Conservation (phyloP, 2,329 filamentous ascomycete genomes). For the Botrytis medusae region DNA sequence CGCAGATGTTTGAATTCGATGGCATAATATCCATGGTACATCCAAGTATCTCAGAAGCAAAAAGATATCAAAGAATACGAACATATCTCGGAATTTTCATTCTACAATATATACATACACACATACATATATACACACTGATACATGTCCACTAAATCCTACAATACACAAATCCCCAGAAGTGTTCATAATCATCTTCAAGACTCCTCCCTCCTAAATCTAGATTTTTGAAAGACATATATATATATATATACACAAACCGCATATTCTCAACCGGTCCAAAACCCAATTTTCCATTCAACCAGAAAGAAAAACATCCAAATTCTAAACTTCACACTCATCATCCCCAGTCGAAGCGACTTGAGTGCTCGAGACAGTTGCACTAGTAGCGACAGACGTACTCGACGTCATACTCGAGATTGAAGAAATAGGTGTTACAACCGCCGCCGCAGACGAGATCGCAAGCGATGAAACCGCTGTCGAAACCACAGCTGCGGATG, state of each 20-base stretch:
- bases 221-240: background rate
- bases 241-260: background rate
- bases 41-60: fast-evolving
- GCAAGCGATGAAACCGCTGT: too few relatives aligned
- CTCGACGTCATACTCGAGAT: background rate
- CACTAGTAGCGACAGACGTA: too few relatives aligned
- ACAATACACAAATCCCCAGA: background rate
- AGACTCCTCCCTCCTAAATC: background rate
- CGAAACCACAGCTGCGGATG: too few relatives aligned
- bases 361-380: too few relatives aligned
- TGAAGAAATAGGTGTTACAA: background rate
- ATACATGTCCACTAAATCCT: background rate
- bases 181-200: fast-evolving
- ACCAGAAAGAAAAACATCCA: fast-evolving
- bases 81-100: background rate
- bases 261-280: background rate
- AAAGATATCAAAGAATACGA: too few relatives aligned
- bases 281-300: background rate
- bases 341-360: background rate
- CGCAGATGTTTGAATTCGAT: fast-evolving
- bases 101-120: background rate
- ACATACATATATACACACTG: background rate
- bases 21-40: fast-evolving
- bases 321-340: too few relatives aligned
- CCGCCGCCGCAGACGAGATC: background rate